Conservation (phyloP, 257 asterid genomes). For the Solanum ossicruentum region DNA sequence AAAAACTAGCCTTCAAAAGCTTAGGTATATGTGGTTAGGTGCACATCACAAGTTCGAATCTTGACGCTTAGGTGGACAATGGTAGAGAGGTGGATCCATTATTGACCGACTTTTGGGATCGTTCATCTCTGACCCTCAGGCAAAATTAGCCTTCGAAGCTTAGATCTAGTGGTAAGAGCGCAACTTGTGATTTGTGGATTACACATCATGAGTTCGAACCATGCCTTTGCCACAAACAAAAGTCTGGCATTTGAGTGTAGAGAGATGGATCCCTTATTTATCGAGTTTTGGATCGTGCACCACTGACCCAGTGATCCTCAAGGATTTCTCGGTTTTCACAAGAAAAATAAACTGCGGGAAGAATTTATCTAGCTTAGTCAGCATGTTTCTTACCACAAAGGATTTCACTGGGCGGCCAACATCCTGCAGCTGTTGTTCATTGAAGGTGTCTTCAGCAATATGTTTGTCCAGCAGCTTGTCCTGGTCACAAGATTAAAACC, state of each 20-base stretch:
- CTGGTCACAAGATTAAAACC: slow-evolving; percentile 15
- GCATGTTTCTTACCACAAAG: slow-evolving; percentile 41
- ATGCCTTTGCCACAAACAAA: too few relatives aligned
- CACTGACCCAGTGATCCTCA: background rate
- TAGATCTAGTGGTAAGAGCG: too few relatives aligned
- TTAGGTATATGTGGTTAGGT: background rate
- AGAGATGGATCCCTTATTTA: background rate
- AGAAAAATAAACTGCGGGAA: background rate
- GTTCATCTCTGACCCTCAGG: too few relatives aligned
- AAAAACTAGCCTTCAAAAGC: too few relatives aligned
- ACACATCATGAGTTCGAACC: background rate
- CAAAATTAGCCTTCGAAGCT: too few relatives aligned
- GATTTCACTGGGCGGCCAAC: slow-evolving; percentile 70
- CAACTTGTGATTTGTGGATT: background rate
- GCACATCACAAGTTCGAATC: background rate
- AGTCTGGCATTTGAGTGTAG: background rate
- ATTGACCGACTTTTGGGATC: too few relatives aligned
- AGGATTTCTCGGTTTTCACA: background rate
- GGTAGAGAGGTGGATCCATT: too few relatives aligned
- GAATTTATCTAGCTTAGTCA: background rate
- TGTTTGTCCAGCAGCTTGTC: slow-evolving; percentile 80
- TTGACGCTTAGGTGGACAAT: background rate
- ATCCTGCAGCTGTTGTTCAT: slow-evolving; percentile 44
- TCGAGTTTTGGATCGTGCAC: background rate
- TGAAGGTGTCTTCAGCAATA: slow-evolving; percentile 47